These are phyloP conservation scores for Aristolochia fimbriata DNA, from an alignment of 164 flowering plant genomes.

Conservation along the genomic window DNA sequence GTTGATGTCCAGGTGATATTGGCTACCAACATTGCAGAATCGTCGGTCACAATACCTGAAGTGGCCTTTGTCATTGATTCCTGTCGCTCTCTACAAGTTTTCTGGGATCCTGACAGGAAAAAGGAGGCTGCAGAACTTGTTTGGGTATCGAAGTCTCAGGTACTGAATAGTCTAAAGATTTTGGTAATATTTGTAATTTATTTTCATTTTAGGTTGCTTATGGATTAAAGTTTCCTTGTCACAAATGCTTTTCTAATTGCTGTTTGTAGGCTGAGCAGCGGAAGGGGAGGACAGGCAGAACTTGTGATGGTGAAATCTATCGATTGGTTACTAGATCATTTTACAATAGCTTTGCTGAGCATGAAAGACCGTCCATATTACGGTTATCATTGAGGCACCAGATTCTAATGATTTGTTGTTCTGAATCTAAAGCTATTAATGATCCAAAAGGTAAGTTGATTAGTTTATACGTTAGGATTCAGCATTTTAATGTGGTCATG, in stretches of 20 bases:
- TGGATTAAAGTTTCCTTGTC: background rate
- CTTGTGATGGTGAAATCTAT: slow-evolving; percentile 87
- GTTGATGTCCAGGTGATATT: slow-evolving; percentile 60
- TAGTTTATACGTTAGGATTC: too few relatives aligned
- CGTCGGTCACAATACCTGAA: slow-evolving; percentile 97
- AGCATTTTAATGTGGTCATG: too few relatives aligned
- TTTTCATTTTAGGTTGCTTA: too few relatives aligned
- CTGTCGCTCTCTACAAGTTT: slow-evolving; percentile 88
- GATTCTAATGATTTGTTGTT: slow-evolving; percentile 70
- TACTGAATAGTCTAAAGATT: slow-evolving; percentile 9
- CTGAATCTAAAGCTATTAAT: slow-evolving; percentile 75
- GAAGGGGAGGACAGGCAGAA: slow-evolving; percentile 89
- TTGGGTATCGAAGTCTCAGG: slow-evolving; percentile 99
- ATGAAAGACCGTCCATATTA: slow-evolving; percentile 67
- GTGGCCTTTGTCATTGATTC: slow-evolving; percentile 96
- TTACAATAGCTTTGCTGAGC: slow-evolving; percentile 43
- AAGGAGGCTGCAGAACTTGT: slow-evolving; percentile 62
- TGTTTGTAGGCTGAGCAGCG: slow-evolving; percentile 83
- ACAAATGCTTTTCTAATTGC: slow-evolving; percentile 2
- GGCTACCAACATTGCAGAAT: slow-evolving; percentile 98
- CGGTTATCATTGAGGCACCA: slow-evolving; percentile 75
- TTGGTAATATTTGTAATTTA: too few relatives aligned
- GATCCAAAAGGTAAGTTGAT: slow-evolving; percentile 65
- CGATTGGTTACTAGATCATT: slow-evolving; percentile 73
- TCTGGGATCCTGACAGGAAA: slow-evolving; percentile 59